Percentiles rank a stretch among this genome's conserved stretches.
Conservation (phyloP, 768 basidiomycete genomes). For the Lactifluus hygrophoroides region DNA sequence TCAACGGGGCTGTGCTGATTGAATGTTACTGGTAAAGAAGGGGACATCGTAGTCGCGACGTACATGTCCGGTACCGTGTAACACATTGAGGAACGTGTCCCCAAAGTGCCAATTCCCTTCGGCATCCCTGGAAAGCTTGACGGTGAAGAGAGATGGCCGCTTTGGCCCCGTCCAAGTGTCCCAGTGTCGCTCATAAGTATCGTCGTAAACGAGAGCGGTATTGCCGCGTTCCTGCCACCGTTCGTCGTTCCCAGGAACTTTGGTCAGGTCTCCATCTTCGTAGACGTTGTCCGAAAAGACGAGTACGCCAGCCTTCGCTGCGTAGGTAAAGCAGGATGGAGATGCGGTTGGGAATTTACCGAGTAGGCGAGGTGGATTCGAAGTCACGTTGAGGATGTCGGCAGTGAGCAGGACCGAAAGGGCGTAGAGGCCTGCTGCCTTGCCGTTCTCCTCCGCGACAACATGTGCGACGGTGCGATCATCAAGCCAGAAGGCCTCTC, state of each 20-base stretch:
- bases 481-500: conserved; percentile 75
- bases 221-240: conserved; percentile 66
- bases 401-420: conserved; percentile 43
- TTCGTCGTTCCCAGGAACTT: conserved; percentile 61
- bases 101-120: conserved; percentile 48
- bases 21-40: background rate
- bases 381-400: conserved; percentile 26
- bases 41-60: conserved; percentile 20
- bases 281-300: conserved; percentile 85
- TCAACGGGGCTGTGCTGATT: conserved; percentile 64
- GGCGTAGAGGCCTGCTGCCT: conserved; percentile 49
- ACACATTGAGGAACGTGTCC: conserved; percentile 44
- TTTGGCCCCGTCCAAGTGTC: conserved; percentile 68
- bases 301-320: conserved; percentile 45
- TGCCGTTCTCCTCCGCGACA: conserved; percentile 42
- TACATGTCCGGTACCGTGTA: conserved; percentile 66
- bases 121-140: conserved; percentile 41
- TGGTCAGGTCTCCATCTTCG: conserved; percentile 60
- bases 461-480: conserved; percentile 62
- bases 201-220: conserved; percentile 47
- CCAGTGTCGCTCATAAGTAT: conserved; percentile 44
- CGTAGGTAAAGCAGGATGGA: conserved; percentile 64
- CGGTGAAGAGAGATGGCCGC: conserved; percentile 61
- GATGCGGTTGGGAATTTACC: conserved; percentile 62
- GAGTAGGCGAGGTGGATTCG: conserved; percentile 39